These are phyloP conservation scores for Acanthamoeba castellanii DNA, from an alignment of 208 protist genomes.

Conservation along the genomic window DNA sequence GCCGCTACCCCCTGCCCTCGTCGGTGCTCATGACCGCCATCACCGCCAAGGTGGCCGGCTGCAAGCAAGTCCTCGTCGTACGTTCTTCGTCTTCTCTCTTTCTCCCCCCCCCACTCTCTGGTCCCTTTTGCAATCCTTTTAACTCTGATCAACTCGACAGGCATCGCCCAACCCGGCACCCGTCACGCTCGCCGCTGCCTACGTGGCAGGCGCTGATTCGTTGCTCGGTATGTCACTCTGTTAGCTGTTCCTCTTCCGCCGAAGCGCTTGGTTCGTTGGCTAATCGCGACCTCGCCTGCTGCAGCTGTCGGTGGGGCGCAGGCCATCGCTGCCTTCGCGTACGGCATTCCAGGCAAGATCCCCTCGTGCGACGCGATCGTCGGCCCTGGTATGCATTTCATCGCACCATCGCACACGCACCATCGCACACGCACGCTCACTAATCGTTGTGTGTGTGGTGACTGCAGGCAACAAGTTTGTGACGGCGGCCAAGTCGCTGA, in stretches of 20 bases:
- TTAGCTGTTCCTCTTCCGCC: neutral
- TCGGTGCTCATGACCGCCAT: constrained; percentile 90
- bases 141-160: constrained; percentile 79
- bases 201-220: constrained; percentile 85
- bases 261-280: neutral
- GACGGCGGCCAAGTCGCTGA: constrained; percentile 91
- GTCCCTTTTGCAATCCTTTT: neutral
- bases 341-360: constrained; percentile 85
- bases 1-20: constrained; percentile 89
- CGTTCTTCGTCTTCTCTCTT: neutral
- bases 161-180: constrained; percentile 82
- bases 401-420: neutral
- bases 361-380: constrained; percentile 87
- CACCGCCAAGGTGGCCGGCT: constrained; percentile 88
- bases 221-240: constrained; percentile 51
- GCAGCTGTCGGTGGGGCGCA: constrained; percentile 88
- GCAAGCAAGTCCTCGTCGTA: constrained; percentile 72
- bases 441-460: neutral
- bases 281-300: too few relatives aligned
- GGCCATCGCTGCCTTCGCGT: constrained; percentile 89
- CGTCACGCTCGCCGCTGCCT: constrained; percentile 84
- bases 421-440: neutral
- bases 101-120: neutral
- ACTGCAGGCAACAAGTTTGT: constrained; percentile 89
- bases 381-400: constrained; percentile 79